Base-by-base conservation (phyloP, 2,329 filamentous ascomycete genomes). In the Xylaria sp. region DNA sequence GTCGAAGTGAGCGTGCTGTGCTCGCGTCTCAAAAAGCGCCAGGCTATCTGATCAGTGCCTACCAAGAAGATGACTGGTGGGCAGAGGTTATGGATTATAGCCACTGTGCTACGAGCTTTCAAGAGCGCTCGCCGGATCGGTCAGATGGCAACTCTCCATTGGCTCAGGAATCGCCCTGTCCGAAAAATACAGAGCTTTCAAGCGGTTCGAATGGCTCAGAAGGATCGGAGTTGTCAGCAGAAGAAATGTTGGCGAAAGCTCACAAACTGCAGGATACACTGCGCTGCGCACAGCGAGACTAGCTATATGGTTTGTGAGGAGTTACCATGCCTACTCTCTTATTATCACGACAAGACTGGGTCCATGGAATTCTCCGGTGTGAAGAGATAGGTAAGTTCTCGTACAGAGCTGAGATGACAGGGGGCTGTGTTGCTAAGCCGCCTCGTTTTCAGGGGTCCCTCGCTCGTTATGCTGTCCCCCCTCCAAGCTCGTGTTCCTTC, bases 381-480 rank as follows among this genome's bases (percentile, higher is more conserved):
- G 35, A 11, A 34, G 13, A 7, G 10, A 51, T 51, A 34, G 30
- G 49, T 51, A 34, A 37, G 49, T 16, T 16, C 16, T 16, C 16
- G 16, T 35, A 13, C 49, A 51, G 23, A 51, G 49, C 49, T 51
- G 49, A 51, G 23, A 51, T 51, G 34, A 13, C 35, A 59, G 57
- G 50, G 53, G 51, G n/a, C 55, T 42, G 58, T 35, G 39, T 53
- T 37, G 11, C 37, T 50, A 58, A 56, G 58, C 60, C 53, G 60
- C 60, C 60, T 63, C 53, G 47, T 55, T 53, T 52, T 13, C 13
- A n/a, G 16, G 52, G 52, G 13, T 49, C 52, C 16, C 23, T 34
- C 18, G 13, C 10, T 51, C 49, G 23, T 23, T 10, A 30, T 50
- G 48, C 49, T 35, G n/a, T 35, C 11, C 4, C 18, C 47, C 47